These are phyloP conservation scores for Hagleromyces aurorensis DNA, from an alignment of 805 yeast genomes.

Conservation along the genomic window DNA sequence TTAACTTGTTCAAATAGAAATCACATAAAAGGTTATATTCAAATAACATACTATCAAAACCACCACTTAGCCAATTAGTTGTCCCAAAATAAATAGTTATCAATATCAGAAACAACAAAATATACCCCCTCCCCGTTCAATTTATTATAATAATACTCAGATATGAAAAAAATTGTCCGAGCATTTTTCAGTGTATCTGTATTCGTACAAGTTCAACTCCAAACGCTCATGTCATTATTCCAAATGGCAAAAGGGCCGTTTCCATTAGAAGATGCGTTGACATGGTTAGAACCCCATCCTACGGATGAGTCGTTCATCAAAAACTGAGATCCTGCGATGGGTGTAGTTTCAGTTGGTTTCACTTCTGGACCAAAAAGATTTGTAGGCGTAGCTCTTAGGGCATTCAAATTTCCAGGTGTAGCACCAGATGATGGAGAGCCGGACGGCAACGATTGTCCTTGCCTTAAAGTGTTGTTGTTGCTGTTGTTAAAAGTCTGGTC, in stretches of 20 bases:
- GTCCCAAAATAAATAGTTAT: background rate
- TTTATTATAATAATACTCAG: conserved; percentile 1
- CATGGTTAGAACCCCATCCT: conserved; percentile 21
- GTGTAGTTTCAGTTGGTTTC: too few species aligned
- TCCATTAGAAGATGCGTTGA: conserved; percentile 9
- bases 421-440: too few species aligned
- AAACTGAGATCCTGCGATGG: conserved; percentile 6
- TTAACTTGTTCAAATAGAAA: too few species aligned
- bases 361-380: too few species aligned
- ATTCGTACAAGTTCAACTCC: conserved; percentile 33
- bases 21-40: too few species aligned
- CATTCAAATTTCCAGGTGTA: too few species aligned
- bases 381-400: too few species aligned
- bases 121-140: conserved; percentile 1
- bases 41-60: too few species aligned
- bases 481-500: too few species aligned
- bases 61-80: conserved; percentile 67
- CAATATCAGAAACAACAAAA: conserved; percentile 1
- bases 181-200: conserved; percentile 1
- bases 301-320: conserved; percentile 17
- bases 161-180: conserved; percentile 3
- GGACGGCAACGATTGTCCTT: background rate
- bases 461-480: background rate
- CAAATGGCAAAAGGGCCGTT: conserved; percentile 21
- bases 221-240: conserved; percentile 33